A percentile compares a stretch with the other conserved stretches of the same genome.
phyloP scores from a whole-genome alignment of 73 alveolate species.

The Halteria grandinella region DNA sequence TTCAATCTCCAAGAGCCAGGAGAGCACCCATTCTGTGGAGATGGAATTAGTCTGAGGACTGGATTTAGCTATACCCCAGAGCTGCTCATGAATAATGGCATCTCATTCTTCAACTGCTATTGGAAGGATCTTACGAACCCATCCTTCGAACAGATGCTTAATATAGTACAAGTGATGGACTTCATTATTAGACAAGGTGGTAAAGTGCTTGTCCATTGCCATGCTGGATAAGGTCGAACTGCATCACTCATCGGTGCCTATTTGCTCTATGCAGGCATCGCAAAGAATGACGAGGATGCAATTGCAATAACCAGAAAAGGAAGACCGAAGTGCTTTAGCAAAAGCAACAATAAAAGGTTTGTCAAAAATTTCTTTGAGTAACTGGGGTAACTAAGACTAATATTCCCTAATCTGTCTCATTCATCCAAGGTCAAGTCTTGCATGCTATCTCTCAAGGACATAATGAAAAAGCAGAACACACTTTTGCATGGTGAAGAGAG shows the following conservation, averaged over 20 bases:
- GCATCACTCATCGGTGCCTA: constrained; percentile 81
- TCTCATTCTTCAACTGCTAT: constrained; percentile 60
- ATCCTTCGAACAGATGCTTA: constrained; percentile 56
- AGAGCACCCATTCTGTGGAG: constrained; percentile 91
- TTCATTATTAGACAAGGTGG: constrained; percentile 71
- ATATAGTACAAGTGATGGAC: constrained; percentile 72
- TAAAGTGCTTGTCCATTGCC: constrained; percentile 88
- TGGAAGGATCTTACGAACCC: constrained; percentile 87
- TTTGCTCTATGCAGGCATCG: constrained; percentile 44
- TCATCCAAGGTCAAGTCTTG: background rate
- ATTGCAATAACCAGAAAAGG: constrained; percentile 14
- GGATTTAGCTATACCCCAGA: constrained; percentile 83
- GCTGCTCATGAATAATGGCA: constrained; percentile 66
- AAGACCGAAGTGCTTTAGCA: constrained; percentile 49
- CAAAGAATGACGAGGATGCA: constrained; percentile 55
- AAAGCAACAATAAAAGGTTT: constrained; percentile 42
- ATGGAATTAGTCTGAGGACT: constrained; percentile 69
- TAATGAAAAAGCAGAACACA: constrained; percentile 31
- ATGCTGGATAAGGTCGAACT: constrained; percentile 94
- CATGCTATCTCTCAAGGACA: constrained; percentile 2
- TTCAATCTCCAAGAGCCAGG: constrained; percentile 87
- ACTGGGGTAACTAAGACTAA: constrained; percentile 1
- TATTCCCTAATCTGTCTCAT: constrained; percentile 32
- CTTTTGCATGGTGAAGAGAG: constrained; percentile 64
- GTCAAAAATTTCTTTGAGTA: background rate